These are phyloP conservation scores for Fusarium sp. DNA, from an alignment of 2,329 filamentous ascomycete species.

Conservation along the genomic window DNA sequence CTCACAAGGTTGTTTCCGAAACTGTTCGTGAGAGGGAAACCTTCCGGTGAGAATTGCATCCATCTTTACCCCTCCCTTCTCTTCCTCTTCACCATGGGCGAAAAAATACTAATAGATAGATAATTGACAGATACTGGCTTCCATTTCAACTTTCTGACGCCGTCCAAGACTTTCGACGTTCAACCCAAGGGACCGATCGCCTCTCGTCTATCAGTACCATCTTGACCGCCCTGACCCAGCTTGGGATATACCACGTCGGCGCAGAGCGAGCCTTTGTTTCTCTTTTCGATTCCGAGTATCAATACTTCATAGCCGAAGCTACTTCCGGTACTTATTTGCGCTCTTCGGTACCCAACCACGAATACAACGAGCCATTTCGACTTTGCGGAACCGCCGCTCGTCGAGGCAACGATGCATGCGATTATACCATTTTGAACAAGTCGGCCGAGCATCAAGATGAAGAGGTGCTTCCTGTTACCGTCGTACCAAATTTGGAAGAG, in stretches of 20 bases:
- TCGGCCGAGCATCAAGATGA: background rate
- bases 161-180: background rate
- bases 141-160: background rate
- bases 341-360: background rate
- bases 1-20: background rate
- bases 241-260: background rate
- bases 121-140: background rate
- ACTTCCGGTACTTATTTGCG: background rate
- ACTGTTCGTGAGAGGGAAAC: background rate
- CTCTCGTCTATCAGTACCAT: background rate
- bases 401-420: background rate
- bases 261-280: slow-evolving; percentile 13
- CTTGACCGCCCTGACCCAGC: background rate
- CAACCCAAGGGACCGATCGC: background rate
- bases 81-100: too few species aligned
- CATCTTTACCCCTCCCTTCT: background rate
- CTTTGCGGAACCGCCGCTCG: background rate
- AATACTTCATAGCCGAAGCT: slow-evolving; percentile 1
- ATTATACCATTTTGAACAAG: background rate
- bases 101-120: background rate
- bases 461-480: background rate
- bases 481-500: background rate
- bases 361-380: background rate
- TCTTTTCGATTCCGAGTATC: background rate
- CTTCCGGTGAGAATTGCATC: background rate